phyloP scores from a whole-genome alignment of 2,329 filamentous ascomycete genomes.

The Colletotrichum sp. region DNA sequence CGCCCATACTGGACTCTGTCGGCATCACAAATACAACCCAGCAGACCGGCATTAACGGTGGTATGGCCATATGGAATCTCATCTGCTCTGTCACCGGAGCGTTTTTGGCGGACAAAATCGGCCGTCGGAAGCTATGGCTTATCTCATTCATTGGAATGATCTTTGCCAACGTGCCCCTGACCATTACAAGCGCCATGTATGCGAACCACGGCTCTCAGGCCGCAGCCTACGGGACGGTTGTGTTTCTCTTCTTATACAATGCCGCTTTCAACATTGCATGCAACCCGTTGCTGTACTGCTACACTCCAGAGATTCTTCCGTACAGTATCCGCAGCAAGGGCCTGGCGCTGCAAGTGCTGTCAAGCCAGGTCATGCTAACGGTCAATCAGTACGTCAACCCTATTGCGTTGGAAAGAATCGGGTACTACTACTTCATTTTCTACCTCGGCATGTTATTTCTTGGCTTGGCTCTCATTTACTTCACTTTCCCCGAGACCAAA shows the following conservation, averaged over 20 bases:
- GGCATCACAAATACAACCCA: slow-evolving; percentile 35
- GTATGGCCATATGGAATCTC: slow-evolving; percentile 19
- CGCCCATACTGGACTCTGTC: slow-evolving; percentile 32
- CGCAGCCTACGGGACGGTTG: slow-evolving; percentile 24
- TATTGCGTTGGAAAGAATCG: slow-evolving; percentile 42
- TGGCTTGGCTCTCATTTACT: slow-evolving; percentile 26
- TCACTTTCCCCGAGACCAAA: slow-evolving; percentile 33
- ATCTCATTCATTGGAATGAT: slow-evolving; percentile 22
- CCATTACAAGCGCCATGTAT: slow-evolving; percentile 21
- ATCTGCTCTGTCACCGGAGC: slow-evolving; percentile 24
- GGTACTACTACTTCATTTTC: slow-evolving; percentile 50
- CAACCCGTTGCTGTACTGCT: slow-evolving; percentile 36
- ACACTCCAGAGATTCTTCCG: slow-evolving; percentile 31
- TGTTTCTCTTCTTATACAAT: slow-evolving; percentile 41
- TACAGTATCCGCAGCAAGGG: slow-evolving; percentile 20
- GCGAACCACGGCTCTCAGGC: slow-evolving; percentile 6
- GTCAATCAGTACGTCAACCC: slow-evolving; percentile 43
- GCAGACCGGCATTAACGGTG: slow-evolving; percentile 40
- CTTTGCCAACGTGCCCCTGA: slow-evolving; percentile 14
- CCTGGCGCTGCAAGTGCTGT: neutral
- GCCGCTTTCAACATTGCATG: slow-evolving; percentile 40
- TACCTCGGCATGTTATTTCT: slow-evolving; percentile 36
- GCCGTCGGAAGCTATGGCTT: slow-evolving; percentile 28
- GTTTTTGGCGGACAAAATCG: neutral
- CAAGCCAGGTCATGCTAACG: neutral